Conservation (phyloP, 2,329 filamentous ascomycete species). For the Biscogniauxia mediterranea region DNA sequence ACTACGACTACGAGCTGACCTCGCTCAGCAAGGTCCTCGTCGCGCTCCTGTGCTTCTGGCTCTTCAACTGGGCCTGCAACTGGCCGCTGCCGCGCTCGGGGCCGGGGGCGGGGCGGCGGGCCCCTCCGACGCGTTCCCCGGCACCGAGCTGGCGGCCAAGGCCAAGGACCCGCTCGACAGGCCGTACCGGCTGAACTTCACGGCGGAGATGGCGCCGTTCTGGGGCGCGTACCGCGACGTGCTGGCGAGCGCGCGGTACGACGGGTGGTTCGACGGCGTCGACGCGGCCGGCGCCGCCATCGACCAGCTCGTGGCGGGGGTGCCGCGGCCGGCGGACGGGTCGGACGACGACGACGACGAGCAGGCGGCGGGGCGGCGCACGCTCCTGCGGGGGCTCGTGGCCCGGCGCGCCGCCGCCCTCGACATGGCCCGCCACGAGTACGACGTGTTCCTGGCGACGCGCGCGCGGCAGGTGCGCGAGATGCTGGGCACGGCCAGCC, state of each 20-base stretch:
- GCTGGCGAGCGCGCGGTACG: conserved; percentile 6
- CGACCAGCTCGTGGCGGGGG: conserved; percentile 1
- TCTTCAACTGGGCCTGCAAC: too few relatives aligned
- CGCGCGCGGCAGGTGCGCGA: conserved; percentile 3
- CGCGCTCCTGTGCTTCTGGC: not conserved
- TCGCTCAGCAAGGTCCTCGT: not conserved
- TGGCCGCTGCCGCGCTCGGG: too few relatives aligned
- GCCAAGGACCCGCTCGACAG: not conserved
- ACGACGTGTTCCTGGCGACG: not conserved
- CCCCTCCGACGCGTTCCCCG: too few relatives aligned
- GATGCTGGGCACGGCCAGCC: not conserved
- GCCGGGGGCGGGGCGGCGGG: too few relatives aligned
- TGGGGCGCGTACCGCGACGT: conserved; percentile 7
- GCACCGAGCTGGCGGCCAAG: not conserved
- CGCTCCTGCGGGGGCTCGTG: not conserved
- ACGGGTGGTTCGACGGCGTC: conserved; percentile 10
- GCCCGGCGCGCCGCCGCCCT: not conserved
- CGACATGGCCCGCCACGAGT: not conserved
- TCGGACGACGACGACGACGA: not conserved
- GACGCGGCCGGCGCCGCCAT: conserved; percentile 8
- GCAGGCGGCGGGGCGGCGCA: not conserved
- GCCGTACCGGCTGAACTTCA: conserved; percentile 1
- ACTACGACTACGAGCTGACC: not conserved
- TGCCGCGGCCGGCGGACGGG: not conserved
- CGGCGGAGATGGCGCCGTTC: conserved; percentile 4